Evolutionary conservation across 2,329 filamentous ascomycete species (phyloP), one percentile per base, ranked within the genome.

Genomic region (Emergomyces pasteurianus): DNA sequence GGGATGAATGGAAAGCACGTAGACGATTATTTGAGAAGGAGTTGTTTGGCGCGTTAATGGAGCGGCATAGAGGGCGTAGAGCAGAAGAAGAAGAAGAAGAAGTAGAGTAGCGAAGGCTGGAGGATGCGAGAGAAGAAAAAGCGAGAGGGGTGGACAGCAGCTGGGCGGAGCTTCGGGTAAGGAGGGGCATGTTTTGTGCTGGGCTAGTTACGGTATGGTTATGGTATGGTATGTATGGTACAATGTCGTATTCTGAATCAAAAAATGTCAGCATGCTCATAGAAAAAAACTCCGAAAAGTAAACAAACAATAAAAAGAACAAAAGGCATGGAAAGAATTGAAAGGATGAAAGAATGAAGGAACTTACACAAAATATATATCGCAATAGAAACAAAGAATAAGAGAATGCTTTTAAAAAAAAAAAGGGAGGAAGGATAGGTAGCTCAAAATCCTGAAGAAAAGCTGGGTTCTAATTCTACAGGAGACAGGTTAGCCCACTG

Each of bases 1-100:
- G 78, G 75, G 88, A 81, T 71, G 84, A 80, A 74, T 82, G 79
- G 73, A 86, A 87, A 67, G 77, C 75, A 74, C 82, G 71, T 63
- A 75, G 74, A 66, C 73, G 71, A 69, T 69, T 71, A 65, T 70
- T 71, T 71, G 71, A 71, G 68, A 73, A 68, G 70, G 68, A 73
- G 69, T 67, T 69, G 60, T 67, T 68, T 65, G 66, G 70, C 71
- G 66, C 67, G 70, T 68, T 65, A 65, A 70, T 66, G 63, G 71
- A 69, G 50, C 65, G 65, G 63, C 58, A 66, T 69, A 50, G 58
- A 46, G 58, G 63, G 49, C 60, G 58, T 42, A 61, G 59, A 62
- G 57, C 64, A 58, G 57, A 58, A 57, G 55, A 66, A 59, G 67
- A 63, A 59, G 67, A 63, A 66, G 62, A 64, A 60, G 64, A 63